Conservation (phyloP, 352 stramenopile species). For the Globisporangium cederbergense region DNA sequence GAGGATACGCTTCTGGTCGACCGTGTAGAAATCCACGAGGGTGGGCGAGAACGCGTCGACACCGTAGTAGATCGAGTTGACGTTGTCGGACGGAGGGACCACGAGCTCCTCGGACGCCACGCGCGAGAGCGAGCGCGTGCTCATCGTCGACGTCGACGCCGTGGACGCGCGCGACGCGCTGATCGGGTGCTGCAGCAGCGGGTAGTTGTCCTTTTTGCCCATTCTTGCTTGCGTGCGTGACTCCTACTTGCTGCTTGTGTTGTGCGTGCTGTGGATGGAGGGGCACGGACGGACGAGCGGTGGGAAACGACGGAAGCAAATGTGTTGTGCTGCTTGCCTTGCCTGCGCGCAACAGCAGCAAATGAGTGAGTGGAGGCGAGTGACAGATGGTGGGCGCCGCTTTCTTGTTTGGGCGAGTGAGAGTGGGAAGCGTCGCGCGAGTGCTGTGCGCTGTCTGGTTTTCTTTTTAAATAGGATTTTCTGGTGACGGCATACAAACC, state of each 20-base stretch:
- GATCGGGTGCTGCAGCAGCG: slow-evolving; percentile 48
- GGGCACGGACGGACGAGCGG: neutral
- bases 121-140: slow-evolving; percentile 24
- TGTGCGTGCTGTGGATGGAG: neutral
- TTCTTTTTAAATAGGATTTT: neutral
- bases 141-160: slow-evolving; percentile 25
- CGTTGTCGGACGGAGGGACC: slow-evolving; percentile 62
- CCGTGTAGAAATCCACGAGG: slow-evolving; percentile 84
- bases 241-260: too few relatives aligned
- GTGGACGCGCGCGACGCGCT: slow-evolving; percentile 47
- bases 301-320: neutral
- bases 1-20: slow-evolving; percentile 83
- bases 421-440: neutral
- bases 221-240: neutral
- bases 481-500: neutral
- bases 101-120: slow-evolving; percentile 79
- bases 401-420: too few relatives aligned
- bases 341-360: too few relatives aligned
- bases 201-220: slow-evolving; percentile 38
- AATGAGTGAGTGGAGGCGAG: too few relatives aligned
- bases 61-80: slow-evolving; percentile 85
- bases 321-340: too few relatives aligned
- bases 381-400: too few relatives aligned
- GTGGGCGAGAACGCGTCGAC: slow-evolving; percentile 84
- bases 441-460: neutral